Evolutionary conservation across 108 stramenopile species (phyloP), one percentile per base, ranked within the genome.

Genomic region (Cyclotella atomus): DNA sequence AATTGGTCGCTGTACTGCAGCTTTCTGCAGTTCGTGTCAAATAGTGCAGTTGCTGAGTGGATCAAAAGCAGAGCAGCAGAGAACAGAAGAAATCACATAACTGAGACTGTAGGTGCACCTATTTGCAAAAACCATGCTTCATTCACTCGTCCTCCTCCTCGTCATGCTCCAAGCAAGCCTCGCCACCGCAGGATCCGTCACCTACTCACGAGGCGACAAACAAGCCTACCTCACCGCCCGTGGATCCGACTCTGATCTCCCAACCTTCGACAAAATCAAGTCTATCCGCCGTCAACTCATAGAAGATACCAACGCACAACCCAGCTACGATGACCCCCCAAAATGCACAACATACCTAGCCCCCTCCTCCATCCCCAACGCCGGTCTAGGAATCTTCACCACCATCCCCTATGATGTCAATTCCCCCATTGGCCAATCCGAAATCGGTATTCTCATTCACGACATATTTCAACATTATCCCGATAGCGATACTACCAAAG

Each of bases 351-450:
- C 83, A 32, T 90, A 84, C 47, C 38, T 90, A 32, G 89, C 91
- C 34, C 76, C 76, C 30, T 87, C 85, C 3, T 81, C 88, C 21
- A 92, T 92, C 49, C 89, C 91, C 24, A 73, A 84, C 44, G 68
- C 85, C 23, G 91, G 91, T 17, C 54, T 87, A 4, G 91, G 89
- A 43, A 75, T 93, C 45, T 93, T 86, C 71, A 79, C 89, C 29
- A 82, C 81, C 0, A 49, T 63, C 36, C 62, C 73, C 32, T 70
- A 75, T 35, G 16, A 17, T 2, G 20, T 17, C 7, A 34, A 59
- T 15, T 34, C 68, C 1, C 6, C 3, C 14, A 60, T 81, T 45
- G 60, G 34, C 14, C 25, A 59, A 12, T 67, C 79, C 8, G 79
- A 81, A 64, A 75, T 81, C 16, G 79, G 68, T 0, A 75, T 81